Evolutionary conservation across 2,329 filamentous ascomycete species (phyloP), one percentile per base, ranked within the genome.

Genomic region (Fusarium dimerum): DNA sequence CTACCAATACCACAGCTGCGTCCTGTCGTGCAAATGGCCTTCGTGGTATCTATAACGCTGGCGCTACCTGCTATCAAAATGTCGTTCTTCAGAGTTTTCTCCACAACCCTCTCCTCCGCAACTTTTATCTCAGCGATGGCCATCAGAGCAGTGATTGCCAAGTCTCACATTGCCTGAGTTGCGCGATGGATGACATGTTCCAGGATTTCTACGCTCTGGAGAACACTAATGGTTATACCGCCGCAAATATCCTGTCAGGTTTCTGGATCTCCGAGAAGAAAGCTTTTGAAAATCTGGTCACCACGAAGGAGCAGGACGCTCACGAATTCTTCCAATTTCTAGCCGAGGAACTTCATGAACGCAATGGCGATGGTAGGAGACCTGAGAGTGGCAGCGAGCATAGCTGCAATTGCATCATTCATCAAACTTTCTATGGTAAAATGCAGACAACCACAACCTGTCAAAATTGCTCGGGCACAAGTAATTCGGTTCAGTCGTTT

Each of bases 31-130:
- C 91, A 16, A 92, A 88, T 61, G 93, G 94, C 10, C 83, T 97
- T 39, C 86, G 94, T 36, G 93, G 93, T 32, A 88, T 99, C 55
- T 97, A 96, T 73, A 99, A 97, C 67, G 93, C 96, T 70, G 94
- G 93, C n/a, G 92, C 95, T 52, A 97, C 94, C 11, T 99, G 93
- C 76, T 99, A 97, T 73, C 93, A 97, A 81, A 96, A 94, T 64
- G 93, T 97, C 30, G 92, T 97, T 44, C 79, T 99, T 15, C 94
- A 97, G 71, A 92, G 89, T 51, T 86, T 99, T 63, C 83, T 97
- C 49, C 93, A 97, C 75, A 97, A 97, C 67, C 93, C 93, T 1
- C 81, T 97, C 42, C 82, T 99, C 30, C 86, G 90, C 54, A 92
- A 93, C 63, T 97, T 90, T 72, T 97, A 96, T 70, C 85, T 99